Evolutionary conservation across 495 filamentous ascomycete species (phyloP), one percentile per base, ranked within the genome.

Genomic region (Aspergillus hancockii): DNA sequence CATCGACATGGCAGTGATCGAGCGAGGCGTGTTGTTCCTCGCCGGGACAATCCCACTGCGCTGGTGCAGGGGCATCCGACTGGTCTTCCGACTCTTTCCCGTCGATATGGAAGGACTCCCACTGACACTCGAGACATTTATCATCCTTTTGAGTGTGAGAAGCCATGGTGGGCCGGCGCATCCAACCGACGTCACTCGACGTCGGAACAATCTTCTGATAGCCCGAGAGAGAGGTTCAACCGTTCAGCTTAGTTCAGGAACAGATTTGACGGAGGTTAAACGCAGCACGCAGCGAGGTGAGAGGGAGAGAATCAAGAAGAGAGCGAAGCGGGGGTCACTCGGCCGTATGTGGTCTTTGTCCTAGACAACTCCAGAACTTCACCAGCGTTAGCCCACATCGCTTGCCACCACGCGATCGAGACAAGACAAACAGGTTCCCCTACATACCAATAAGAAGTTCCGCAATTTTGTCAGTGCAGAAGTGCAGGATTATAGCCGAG

Each of bases 51-150:
- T 64, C 64, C 75, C 72, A 77, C 45, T 73, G 68, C 32, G 63
- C 46, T 38, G 64, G 54, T 13, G 62, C 36, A 13, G 60, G 63
- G 19, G 54, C 57, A 41, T 60, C 62, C n/a, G 67, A 55, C 8
- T 58, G 34, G 32, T 67, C 58, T n/a, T 62, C 64, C 23, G 67
- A 53, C 13, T 65, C 55, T 58, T 70, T 73, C 4, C 65, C 69
- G 55, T 76, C 74, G 16, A 77, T 66, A 56, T 74, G 70, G 36
- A 79, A 75, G 8, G 65, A 63, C 38, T 79, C 73, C 75, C 77
- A 79, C 34, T 71, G 71, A 60, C 75, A 78, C 60, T 77, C 77
- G 12, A 80, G 71, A 57, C 77, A 80, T 55, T 72, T 76, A 55
- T 75, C 69, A 43, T 70, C 71, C 50, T 58, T 49, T 57, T 67